Evolutionary conservation across 257 asterid species (phyloP).

Genomic region (Lycium barbarum): DNA sequence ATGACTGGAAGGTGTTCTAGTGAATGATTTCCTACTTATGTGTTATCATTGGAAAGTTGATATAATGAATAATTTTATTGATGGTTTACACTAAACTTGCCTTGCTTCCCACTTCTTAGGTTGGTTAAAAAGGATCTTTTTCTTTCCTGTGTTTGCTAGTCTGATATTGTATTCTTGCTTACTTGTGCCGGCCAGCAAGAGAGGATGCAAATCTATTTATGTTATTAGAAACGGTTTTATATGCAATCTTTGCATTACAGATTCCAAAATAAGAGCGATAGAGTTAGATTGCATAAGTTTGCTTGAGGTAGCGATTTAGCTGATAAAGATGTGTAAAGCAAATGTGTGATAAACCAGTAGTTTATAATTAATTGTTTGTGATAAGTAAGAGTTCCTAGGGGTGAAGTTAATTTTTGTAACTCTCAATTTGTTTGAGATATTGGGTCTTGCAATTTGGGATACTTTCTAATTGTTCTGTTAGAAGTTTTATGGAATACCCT

Average conservation of each 20-base stretch:
- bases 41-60: neutral
- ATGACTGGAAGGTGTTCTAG: neutral
- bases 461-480: neutral
- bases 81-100: neutral
- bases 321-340: neutral
- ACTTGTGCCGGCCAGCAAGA: neutral
- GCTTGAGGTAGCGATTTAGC: slow-evolving; percentile 17
- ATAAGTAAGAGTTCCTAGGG: neutral
- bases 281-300: slow-evolving; percentile 9
- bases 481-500: neutral
- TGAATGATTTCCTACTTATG: neutral
- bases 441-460: slow-evolving; percentile 18
- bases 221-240: neutral
- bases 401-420: neutral
- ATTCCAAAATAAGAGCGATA: neutral
- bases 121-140: neutral
- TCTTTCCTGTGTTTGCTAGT: slow-evolving; percentile 24
- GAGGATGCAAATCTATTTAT: slow-evolving; percentile 5
- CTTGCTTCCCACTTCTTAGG: slow-evolving; percentile 10
- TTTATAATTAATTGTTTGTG: neutral
- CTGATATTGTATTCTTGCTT: neutral
- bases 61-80: neutral
- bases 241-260: slow-evolving; percentile 14
- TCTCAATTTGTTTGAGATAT: neutral
- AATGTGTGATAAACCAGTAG: neutral